Evolutionary conservation across 2,329 filamentous ascomycete genomes (phyloP).

Genomic region (Passalora sequoiae): DNA sequence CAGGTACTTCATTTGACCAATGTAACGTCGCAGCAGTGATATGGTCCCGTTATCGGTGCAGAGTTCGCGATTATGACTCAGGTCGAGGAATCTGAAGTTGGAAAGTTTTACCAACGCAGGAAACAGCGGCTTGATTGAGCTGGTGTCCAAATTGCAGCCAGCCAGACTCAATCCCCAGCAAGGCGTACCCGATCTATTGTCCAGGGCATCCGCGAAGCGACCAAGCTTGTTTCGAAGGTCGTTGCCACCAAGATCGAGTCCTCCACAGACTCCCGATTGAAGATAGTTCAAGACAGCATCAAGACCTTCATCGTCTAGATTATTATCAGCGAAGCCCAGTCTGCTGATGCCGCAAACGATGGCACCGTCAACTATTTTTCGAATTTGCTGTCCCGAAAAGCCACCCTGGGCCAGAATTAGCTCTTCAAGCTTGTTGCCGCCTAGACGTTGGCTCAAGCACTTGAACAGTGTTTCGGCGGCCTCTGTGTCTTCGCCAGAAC

Average conservation of each 20-base stretch:
- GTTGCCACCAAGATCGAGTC: conserved; percentile 84
- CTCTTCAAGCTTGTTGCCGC: conserved; percentile 71
- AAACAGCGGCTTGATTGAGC: conserved; percentile 67
- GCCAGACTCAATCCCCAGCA: conserved; percentile 81
- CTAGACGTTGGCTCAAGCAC: conserved; percentile 70
- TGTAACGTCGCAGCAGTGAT: conserved; percentile 67
- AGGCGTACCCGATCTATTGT: conserved; percentile 41
- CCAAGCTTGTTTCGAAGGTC: conserved; percentile 51
- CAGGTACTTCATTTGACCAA: conserved; percentile 70
- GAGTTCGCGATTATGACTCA: conserved; percentile 81
- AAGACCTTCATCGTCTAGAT: conserved; percentile 67
- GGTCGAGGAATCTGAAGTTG: conserved; percentile 79
- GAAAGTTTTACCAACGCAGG: conserved; percentile 65
- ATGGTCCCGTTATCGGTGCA: conserved; percentile 45
- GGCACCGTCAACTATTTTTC: conserved; percentile 74
- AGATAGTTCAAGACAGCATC: conserved; percentile 73
- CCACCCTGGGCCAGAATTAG: conserved; percentile 77
- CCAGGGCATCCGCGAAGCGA: conserved; percentile 49
- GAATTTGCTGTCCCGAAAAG: conserved; percentile 64
- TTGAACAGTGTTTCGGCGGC: conserved; percentile 64
- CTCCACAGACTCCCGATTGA: conserved; percentile 71
- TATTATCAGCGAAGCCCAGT: conserved; percentile 77
- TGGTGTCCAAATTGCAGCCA: conserved; percentile 72
- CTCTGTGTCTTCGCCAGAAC: conserved; percentile 38
- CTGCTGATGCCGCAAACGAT: conserved; percentile 70